Percentiles rank a stretch among this genome's conserved stretches.
These are phyloP conservation scores for Jamesozyma spencerorum DNA, from an alignment of 805 yeast genomes.

Conservation along the genomic window DNA sequence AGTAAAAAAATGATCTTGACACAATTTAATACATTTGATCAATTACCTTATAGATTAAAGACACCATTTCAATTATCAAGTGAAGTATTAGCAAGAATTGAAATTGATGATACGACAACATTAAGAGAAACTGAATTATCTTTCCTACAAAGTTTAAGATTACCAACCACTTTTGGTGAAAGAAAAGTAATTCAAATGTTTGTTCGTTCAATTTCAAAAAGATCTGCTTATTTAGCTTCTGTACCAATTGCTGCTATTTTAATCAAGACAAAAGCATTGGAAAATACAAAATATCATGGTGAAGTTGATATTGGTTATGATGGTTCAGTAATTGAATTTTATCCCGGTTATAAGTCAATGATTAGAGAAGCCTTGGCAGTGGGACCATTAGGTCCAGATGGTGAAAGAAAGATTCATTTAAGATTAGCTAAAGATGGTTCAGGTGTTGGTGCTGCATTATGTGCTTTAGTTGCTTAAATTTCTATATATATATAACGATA, in stretches of 20 bases:
- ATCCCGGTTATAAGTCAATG: slow-evolving; percentile 80
- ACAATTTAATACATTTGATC: slow-evolving; percentile 38
- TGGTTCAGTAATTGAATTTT: slow-evolving; percentile 88
- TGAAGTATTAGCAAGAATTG: slow-evolving; percentile 77
- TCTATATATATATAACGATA: too few species aligned
- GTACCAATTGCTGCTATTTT: slow-evolving; percentile 82
- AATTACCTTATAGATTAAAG: slow-evolving; percentile 49
- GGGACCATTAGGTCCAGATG: slow-evolving; percentile 64
- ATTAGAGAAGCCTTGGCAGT: slow-evolving; percentile 68
- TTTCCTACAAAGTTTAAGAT: slow-evolving; percentile 54
- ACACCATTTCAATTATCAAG: slow-evolving; percentile 73
- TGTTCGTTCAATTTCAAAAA: slow-evolving; percentile 69
- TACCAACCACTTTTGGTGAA: slow-evolving; percentile 63
- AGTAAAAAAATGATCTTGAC: slow-evolving; percentile 47
- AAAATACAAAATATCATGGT: slow-evolving; percentile 42
- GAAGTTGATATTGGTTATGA: slow-evolving; percentile 92
- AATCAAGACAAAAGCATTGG: slow-evolving; percentile 56
- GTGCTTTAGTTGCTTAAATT: slow-evolving; percentile 46
- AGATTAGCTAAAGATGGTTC: slow-evolving; percentile 90
- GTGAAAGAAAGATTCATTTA: slow-evolving; percentile 64
- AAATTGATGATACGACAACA: slow-evolving; percentile 72
- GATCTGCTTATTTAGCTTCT: slow-evolving; percentile 87
- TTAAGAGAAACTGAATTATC: slow-evolving; percentile 62
- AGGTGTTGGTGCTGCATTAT: slow-evolving; percentile 94
- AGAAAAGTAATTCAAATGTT: slow-evolving; percentile 62